These are phyloP conservation scores for Pleurotus ostreatus DNA, from an alignment of 768 basidiomycete genomes.

Conservation along the genomic window DNA sequence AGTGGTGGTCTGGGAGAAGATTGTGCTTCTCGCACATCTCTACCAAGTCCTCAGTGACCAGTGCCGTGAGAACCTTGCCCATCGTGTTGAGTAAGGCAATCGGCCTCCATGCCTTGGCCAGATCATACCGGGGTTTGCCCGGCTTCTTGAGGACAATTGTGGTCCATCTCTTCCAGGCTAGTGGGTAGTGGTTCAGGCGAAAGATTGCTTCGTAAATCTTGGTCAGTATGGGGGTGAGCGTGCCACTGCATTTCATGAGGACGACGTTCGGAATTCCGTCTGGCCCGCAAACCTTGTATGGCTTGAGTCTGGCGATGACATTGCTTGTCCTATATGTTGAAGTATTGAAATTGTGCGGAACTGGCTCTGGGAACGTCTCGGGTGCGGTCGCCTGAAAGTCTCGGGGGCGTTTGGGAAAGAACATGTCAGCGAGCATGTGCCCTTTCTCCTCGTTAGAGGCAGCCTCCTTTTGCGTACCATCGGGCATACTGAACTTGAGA, in stretches of 20 bases:
- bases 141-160: constrained; percentile 3
- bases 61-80: not conserved
- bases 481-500: too few relatives aligned
- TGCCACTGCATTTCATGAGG: not conserved
- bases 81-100: not conserved
- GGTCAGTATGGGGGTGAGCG: too few relatives aligned
- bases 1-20: not conserved
- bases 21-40: not conserved
- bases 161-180: not conserved
- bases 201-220: too few relatives aligned
- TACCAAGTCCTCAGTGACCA: not conserved
- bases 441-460: too few relatives aligned
- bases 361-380: not conserved
- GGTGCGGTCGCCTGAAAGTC: not conserved
- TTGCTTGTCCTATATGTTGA: not conserved
- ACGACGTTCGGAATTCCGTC: not conserved
- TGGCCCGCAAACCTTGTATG: not conserved
- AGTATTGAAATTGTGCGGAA: not conserved
- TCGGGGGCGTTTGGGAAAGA: not conserved
- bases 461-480: too few relatives aligned
- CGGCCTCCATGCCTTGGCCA: not conserved
- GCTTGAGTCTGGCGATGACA: not conserved
- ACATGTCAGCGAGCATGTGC: not conserved
- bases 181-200: too few relatives aligned
- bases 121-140: not conserved